A percentile compares a stretch with the other conserved stretches of the same genome.
These are phyloP conservation scores for Lactarius quietus DNA, from an alignment of 768 basidiomycete genomes.

Conservation along the genomic window DNA sequence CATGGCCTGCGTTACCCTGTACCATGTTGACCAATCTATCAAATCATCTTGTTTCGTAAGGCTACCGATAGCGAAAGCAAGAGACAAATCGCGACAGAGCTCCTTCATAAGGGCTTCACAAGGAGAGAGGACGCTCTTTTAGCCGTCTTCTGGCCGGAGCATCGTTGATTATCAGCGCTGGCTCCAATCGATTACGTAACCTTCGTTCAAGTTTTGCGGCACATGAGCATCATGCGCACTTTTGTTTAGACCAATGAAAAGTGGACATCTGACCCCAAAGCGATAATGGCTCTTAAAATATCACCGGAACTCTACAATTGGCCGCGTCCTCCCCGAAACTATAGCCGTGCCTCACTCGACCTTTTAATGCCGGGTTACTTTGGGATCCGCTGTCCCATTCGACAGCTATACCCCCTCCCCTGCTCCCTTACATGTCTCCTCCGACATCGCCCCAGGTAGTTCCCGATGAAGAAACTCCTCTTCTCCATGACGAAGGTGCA, in stretches of 20 bases:
- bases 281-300: background rate
- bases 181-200: background rate
- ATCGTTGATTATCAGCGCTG: no score
- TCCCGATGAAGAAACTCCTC: slow-evolving; percentile 15
- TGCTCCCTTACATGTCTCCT: slow-evolving; percentile 1
- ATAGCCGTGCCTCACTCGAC: background rate
- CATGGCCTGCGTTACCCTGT: background rate
- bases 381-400: background rate
- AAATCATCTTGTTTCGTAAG: no score
- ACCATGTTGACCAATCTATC: background rate
- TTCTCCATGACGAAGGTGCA: background rate
- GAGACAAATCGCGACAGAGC: background rate
- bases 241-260: background rate
- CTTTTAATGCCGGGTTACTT: background rate
- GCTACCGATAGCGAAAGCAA: background rate
- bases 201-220: background rate
- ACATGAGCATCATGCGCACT: background rate
- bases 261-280: background rate
- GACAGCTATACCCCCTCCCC: background rate
- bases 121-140: background rate
- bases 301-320: background rate
- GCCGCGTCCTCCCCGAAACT: background rate
- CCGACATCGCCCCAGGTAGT: background rate
- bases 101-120: background rate
- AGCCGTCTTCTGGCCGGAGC: no score